phyloP scores from a whole-genome alignment of 2,329 filamentous ascomycete species.

The Penicillium verrucosum region DNA sequence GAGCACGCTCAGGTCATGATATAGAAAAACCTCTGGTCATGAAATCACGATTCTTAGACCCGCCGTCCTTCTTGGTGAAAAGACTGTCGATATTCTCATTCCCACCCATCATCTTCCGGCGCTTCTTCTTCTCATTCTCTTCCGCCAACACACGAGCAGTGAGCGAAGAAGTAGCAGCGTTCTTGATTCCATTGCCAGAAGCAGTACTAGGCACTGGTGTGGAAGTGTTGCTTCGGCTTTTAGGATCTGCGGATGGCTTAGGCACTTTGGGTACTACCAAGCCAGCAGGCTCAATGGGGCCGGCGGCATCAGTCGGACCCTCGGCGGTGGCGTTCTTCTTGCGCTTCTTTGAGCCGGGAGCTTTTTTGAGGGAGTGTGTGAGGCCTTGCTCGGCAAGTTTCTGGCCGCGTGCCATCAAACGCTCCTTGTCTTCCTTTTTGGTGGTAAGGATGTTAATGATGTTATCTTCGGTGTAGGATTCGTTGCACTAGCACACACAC shows the following conservation, averaged over 20 bases:
- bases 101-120: constrained; percentile 65
- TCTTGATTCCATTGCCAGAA: constrained; percentile 68
- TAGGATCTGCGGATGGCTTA: constrained; percentile 10
- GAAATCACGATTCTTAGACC: constrained; percentile 50
- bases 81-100: constrained; percentile 56
- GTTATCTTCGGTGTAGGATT: constrained; percentile 68
- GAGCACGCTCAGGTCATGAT: constrained; percentile 57
- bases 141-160: constrained; percentile 85
- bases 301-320: constrained; percentile 25
- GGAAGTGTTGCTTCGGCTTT: constrained; percentile 30
- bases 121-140: constrained; percentile 77
- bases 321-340: constrained; percentile 62
- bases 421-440: constrained; percentile 66
- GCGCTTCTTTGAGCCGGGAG: constrained; percentile 63
- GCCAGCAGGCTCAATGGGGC: constrained; percentile 34
- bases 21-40: constrained; percentile 59
- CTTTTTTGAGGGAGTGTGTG: constrained; percentile 86
- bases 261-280: constrained; percentile 32
- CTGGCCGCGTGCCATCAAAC: constrained; percentile 63
- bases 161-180: constrained; percentile 76
- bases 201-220: constrained; percentile 31
- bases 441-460: constrained; percentile 78
- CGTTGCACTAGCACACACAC: constrained; percentile 60
- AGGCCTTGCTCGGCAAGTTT: constrained; percentile 69
- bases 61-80: constrained; percentile 48